A percentile compares a stretch with the other conserved stretches of the same genome.
Evolutionary conservation across 2,329 filamentous ascomycete species (phyloP).

Genomic region (Aulographum hederae): DNA sequence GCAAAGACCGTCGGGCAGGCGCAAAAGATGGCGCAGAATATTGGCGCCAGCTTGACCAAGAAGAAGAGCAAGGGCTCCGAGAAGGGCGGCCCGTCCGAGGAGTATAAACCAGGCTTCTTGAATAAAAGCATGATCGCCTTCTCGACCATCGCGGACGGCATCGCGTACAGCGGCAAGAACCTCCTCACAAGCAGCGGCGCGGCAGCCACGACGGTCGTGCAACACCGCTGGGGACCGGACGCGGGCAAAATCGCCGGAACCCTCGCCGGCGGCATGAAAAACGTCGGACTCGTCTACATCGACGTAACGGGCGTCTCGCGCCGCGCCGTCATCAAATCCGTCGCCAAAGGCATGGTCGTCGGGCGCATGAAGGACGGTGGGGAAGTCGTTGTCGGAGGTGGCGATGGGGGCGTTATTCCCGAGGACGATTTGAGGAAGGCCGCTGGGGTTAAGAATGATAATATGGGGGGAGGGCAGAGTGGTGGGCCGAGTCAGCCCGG

Average conservation of each 20-base stretch:
- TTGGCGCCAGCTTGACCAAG: conserved; percentile 60
- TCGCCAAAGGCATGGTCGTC: conserved; percentile 87
- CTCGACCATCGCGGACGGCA: conserved; percentile 80
- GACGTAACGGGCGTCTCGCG: conserved; percentile 87
- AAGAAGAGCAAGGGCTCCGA: conserved; percentile 38
- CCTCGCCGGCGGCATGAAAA: conserved; percentile 77
- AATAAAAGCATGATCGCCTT: conserved; percentile 97
- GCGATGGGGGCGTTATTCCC: conserved; percentile 30
- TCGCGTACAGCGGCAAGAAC: conserved; percentile 69
- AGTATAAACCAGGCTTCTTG: conserved; percentile 76
- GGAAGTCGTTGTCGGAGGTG: conserved; percentile 55
- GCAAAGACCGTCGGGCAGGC: conserved; percentile 77
- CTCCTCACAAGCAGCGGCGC: conserved; percentile 55
- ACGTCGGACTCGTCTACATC: conserved; percentile 92
- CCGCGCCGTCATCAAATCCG: conserved; percentile 77
- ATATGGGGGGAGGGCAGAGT: conserved; percentile 10
- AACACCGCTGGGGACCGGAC: conserved; percentile 77
- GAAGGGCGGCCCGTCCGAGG: conserved; percentile 30
- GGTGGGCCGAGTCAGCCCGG: conserved; percentile 7
- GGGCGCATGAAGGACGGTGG: conserved; percentile 59
- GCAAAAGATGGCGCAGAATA: conserved; percentile 68
- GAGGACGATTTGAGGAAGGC: conserved; percentile 16
- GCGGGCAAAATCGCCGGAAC: conserved; percentile 61
- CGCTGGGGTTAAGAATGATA: conserved; percentile 13
- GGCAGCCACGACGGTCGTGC: conserved; percentile 71